Evolutionary conservation across 805 yeast species (phyloP).

Genomic region (Candida ascalaphidarum): DNA sequence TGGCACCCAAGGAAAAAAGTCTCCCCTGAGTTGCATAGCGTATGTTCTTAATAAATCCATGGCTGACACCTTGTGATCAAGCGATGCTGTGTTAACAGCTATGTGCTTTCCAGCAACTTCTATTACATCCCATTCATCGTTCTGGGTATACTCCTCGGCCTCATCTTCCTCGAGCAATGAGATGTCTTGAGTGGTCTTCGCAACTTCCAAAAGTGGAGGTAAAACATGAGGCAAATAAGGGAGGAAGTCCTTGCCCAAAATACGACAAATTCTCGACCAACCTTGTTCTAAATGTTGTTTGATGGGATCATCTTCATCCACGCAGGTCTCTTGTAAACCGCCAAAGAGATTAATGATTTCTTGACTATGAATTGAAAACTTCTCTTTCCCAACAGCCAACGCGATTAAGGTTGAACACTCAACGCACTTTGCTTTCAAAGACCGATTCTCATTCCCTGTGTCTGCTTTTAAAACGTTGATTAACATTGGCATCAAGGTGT

Average conservation of each 20-base stretch:
- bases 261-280: conserved; percentile 89
- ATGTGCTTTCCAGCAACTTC: conserved; percentile 86
- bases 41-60: conserved; percentile 81
- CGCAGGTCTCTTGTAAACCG: conserved; percentile 52
- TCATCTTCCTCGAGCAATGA: conserved; percentile 87
- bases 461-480: conserved; percentile 73
- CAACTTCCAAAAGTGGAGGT: conserved; percentile 82
- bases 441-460: conserved; percentile 67
- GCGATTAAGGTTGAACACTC: conserved; percentile 96
- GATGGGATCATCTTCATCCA: conserved; percentile 78
- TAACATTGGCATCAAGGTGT: conserved; percentile 85
- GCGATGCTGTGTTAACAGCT: conserved; percentile 89
- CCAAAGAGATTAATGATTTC: conserved; percentile 69
- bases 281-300: conserved; percentile 84
- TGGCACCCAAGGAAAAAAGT: conserved; percentile 74
- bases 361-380: conserved; percentile 66
- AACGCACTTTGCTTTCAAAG: conserved; percentile 85
- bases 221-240: conserved; percentile 78
- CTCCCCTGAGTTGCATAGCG: conserved; percentile 75
- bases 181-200: conserved; percentile 84
- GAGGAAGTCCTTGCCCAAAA: conserved; percentile 76
- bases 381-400: conserved; percentile 88
- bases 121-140: conserved; percentile 93
- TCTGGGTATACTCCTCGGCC: conserved; percentile 66
- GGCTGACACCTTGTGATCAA: conserved; percentile 90